phyloP scores from a whole-genome alignment of 2,329 filamentous ascomycete genomes.

The Stagonosporopsis rhizophila region DNA sequence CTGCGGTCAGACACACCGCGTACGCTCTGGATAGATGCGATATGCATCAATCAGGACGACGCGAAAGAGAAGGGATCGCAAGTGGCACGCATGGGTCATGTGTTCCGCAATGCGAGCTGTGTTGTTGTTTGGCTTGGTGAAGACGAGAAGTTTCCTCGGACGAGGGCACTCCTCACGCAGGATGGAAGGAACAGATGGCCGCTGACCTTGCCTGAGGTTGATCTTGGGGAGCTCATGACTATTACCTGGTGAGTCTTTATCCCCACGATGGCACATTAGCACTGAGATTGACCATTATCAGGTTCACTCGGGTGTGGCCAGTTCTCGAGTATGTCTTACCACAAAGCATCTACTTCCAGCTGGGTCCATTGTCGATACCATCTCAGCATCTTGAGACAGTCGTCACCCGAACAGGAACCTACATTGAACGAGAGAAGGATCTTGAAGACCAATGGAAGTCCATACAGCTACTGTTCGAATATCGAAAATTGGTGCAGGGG shows the following conservation, averaged over 20 bases:
- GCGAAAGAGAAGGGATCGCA: conserved; percentile 18
- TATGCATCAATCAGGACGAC: conserved; percentile 27
- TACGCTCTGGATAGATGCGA: conserved; percentile 21
- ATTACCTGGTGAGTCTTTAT: conserved; percentile 1
- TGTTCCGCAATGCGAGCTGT: conserved; percentile 16
- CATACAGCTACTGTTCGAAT: conserved; percentile 10
- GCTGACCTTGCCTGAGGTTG: conserved; percentile 11
- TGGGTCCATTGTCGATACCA: conserved; percentile 5
- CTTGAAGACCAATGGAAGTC: conserved; percentile 13
- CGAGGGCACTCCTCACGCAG: conserved; percentile 8
- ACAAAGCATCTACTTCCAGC: not conserved
- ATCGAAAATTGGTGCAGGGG: conserved; percentile 10
- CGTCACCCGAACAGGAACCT: conserved; percentile 5
- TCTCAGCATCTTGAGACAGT: conserved; percentile 10
- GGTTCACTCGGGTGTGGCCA: conserved; percentile 14
- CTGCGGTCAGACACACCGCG: conserved; percentile 6
- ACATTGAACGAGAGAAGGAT: conserved; percentile 6
- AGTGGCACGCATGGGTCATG: conserved; percentile 18
- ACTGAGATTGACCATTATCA: not conserved
- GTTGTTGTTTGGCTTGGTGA: conserved; percentile 23
- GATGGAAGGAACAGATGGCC: conserved; percentile 18
- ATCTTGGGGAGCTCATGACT: conserved; percentile 9
- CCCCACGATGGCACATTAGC: not conserved
- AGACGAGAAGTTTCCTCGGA: conserved; percentile 11
- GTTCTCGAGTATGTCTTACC: conserved; percentile 15